A percentile compares a stretch with the other conserved stretches of the same genome.
Conservation (phyloP, 1,139 yeast genomes). For the Diutina scorzettiae region DNA sequence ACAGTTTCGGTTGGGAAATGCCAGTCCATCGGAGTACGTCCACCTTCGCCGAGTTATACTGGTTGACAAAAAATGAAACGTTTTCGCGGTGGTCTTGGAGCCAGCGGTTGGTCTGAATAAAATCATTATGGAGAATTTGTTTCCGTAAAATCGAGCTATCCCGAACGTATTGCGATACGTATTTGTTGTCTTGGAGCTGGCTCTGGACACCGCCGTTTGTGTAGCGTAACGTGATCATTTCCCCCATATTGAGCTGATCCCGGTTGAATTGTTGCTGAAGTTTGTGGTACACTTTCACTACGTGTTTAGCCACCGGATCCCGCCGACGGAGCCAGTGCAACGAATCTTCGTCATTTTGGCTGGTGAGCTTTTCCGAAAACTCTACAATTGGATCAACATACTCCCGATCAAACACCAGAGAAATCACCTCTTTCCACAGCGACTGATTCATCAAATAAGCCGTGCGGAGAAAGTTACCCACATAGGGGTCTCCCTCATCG, state of each 20-base stretch:
- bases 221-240: slow-evolving; percentile 24
- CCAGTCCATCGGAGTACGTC: slow-evolving; percentile 22
- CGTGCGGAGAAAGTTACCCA: slow-evolving; percentile 2
- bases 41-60: slow-evolving; percentile 33
- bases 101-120: slow-evolving; percentile 35
- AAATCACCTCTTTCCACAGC: background rate
- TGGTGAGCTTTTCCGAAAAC: slow-evolving; percentile 20
- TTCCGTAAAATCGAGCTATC: slow-evolving; percentile 36
- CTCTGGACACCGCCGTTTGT: slow-evolving; percentile 31
- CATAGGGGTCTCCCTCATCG: background rate
- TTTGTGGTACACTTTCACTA: background rate
- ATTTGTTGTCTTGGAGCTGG: slow-evolving; percentile 21
- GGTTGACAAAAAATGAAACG: slow-evolving; percentile 33
- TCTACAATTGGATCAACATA: slow-evolving; percentile 10
- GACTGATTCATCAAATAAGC: slow-evolving; percentile 3
- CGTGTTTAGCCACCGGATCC: background rate
- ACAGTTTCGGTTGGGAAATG: slow-evolving; percentile 13
- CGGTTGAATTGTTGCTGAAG: background rate
- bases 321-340: slow-evolving; percentile 13
- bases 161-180: slow-evolving; percentile 26
- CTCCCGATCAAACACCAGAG: background rate
- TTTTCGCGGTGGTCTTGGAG: slow-evolving; percentile 57
- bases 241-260: slow-evolving; percentile 15
- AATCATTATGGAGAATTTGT: slow-evolving; percentile 37
- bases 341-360: slow-evolving; percentile 30